Conservation (phyloP, 129 eudicot species). For the Rutidosis leptorrhynchoides region DNA sequence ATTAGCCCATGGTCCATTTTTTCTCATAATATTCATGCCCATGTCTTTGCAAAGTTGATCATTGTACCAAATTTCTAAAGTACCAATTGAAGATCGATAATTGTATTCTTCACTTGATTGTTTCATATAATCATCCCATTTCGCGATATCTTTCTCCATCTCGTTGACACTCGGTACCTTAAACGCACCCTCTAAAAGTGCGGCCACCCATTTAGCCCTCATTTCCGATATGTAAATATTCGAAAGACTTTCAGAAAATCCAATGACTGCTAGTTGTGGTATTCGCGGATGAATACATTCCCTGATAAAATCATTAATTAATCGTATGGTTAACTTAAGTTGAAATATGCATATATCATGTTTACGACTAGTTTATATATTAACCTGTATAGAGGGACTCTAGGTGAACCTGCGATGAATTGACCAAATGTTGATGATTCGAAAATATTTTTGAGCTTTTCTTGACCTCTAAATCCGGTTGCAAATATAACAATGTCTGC, state of each 20-base stretch:
- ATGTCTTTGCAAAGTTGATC: slow-evolving; percentile 64
- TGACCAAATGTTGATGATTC: slow-evolving; percentile 39
- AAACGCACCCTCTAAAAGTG: slow-evolving; percentile 52
- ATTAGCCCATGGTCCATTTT: slow-evolving; percentile 47
- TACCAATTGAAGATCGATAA: slow-evolving; percentile 45
- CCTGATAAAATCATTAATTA: slow-evolving; percentile 26
- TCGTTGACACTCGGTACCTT: slow-evolving; percentile 52
- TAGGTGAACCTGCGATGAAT: slow-evolving; percentile 38
- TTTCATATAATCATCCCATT: slow-evolving; percentile 62
- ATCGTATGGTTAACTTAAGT: background rate
- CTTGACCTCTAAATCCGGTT: slow-evolving; percentile 58
- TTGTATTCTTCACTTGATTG: slow-evolving; percentile 38
- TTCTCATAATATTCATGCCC: slow-evolving; percentile 50
- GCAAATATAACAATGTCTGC: slow-evolving; percentile 58
- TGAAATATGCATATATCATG: background rate
- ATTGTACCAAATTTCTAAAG: slow-evolving; percentile 58
- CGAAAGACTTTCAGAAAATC: slow-evolving; percentile 56
- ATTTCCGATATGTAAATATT: slow-evolving; percentile 56
- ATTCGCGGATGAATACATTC: slow-evolving; percentile 63
- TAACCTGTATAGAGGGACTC: slow-evolving; percentile 61
- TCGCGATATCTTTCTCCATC: slow-evolving; percentile 55
- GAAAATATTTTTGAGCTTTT: slow-evolving; percentile 54
- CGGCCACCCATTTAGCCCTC: slow-evolving; percentile 55
- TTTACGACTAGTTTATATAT: background rate
- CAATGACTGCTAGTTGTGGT: slow-evolving; percentile 71